Evolutionary conservation across 2,329 filamentous ascomycete genomes (phyloP), one percentile per base, ranked within the genome.

Genomic region (Pseudohalonectria lignicola): DNA sequence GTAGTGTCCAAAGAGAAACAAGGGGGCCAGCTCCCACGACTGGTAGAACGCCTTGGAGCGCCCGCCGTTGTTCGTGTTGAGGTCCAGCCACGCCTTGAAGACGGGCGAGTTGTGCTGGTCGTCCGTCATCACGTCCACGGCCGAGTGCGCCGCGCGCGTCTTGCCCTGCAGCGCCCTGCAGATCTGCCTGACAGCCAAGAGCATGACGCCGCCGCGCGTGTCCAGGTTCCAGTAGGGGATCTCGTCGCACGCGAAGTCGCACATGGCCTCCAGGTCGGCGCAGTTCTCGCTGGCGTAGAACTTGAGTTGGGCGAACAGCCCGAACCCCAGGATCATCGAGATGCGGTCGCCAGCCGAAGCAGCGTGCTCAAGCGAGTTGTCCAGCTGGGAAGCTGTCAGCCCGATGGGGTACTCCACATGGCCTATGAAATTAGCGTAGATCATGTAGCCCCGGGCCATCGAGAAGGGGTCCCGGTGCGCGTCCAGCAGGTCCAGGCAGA

Each of bases 91-190:
- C 34, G 56, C 69, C 68, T 68, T 78, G 56, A 81, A 82, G 2
- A 57, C 54, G 2, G 54, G 46, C 2, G 74, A 66, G 39, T 74
- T 67, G 49, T 88, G 83, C 32, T 75, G 66, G n/a, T 74, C 65
- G 46, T 88, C 83, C 30, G 67, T 74, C 63, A 88, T 71, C 10
- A 87, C 66, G 15, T 69, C 63, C 0, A 64, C 50, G 0, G 77
- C 58, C 9, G 69, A 61, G 8, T 7, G 7, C 10, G 61, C 56
- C 3, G 59, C 58, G 10, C 58, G 57, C 0, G 84, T 88, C 55
- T 86, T 88, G 39, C 84, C 84, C 53, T 86, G 81, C 16, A 88
- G 59, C 17, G 84, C 80, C 35, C 81, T 73, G 36, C 70, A 73
- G 18, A 74, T 68, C 52, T 88, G 83, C 36, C 79, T 64, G 4